Conservation (phyloP, 2,329 filamentous ascomycete species). For the Leptographium galeiforme region DNA sequence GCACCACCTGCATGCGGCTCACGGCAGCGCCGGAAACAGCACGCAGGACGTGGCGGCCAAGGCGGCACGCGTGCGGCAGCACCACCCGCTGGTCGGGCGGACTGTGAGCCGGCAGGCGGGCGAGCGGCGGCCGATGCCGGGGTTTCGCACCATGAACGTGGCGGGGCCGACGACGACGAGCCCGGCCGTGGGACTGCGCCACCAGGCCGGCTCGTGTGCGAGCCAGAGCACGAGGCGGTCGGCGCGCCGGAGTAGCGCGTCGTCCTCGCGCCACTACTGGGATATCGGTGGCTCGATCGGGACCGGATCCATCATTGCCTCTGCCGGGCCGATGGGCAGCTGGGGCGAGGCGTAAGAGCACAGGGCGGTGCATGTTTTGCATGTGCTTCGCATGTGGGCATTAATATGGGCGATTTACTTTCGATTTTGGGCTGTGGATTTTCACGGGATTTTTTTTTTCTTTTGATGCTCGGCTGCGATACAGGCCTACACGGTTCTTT, state of each 20-base stretch:
- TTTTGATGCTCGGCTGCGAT: neutral
- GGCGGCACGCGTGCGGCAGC: constrained; percentile 71
- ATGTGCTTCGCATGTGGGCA: too few species aligned
- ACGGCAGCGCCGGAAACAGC: constrained; percentile 24
- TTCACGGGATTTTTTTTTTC: neutral
- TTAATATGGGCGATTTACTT: too few species aligned
- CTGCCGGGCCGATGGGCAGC: constrained; percentile 55
- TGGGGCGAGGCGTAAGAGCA: constrained; percentile 58
- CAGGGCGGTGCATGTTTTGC: too few species aligned
- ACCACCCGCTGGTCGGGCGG: constrained; percentile 72
- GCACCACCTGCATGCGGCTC: constrained; percentile 1
- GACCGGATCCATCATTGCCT: constrained; percentile 57
- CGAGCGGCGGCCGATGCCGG: constrained; percentile 43
- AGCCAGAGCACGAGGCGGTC: constrained; percentile 75
- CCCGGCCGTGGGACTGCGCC: constrained; percentile 30
- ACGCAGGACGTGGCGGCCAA: constrained; percentile 56
- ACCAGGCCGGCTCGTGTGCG: constrained; percentile 56
- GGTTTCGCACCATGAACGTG: constrained; percentile 10
- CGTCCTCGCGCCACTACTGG: constrained; percentile 80
- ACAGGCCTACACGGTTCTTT: neutral
- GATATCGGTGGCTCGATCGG: constrained; percentile 73
- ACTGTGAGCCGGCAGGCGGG: constrained; percentile 8
- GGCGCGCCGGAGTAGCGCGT: constrained; percentile 52
- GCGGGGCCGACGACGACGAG: constrained; percentile 29
- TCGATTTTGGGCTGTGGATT: neutral